Evolutionary conservation across 2,329 filamentous ascomycete species (phyloP), one percentile per base, ranked within the genome.

Genomic region (Sarocladium kiliense): DNA sequence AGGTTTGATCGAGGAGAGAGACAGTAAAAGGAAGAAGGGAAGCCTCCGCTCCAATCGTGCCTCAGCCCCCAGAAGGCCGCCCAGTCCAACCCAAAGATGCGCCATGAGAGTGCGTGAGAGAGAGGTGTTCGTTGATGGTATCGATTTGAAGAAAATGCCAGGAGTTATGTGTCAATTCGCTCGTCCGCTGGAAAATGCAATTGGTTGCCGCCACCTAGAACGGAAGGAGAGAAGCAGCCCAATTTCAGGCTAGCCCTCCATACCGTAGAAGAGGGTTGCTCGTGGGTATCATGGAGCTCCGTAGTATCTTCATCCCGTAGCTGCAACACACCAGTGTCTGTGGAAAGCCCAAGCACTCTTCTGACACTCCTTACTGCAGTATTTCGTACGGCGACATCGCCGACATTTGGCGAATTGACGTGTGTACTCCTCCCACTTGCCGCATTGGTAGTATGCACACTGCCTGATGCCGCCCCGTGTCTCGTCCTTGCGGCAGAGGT

Each of bases 351-450:
- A 99, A 10, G 94, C 95, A 64, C 90, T 95, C 78, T 97, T 97
- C 74, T 99, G 94, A 73, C 94, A 99, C 72, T 99, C 94, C 74
- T 99, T 99, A 81, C 92, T 97, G 85, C 94, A 99, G 76, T 97
- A 97, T 72, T 99, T 99, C 59, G 94, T 99, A 61, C 94, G 86
- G 63, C 94, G 86, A 75, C 94, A 99, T 61, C 94, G 87, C 61
- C 94, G 87, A 74, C 94, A 99, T 74, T 99, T 99, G 63, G 94
- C 94, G 71, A 99, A 99, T 68, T 99, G 93, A 58, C 94, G 85
- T 37, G 93, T 92, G 69, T 85, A 97, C 72, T 97, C 89, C 71
- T 99, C 94, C 94, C 94, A 99, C 69, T 96, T 97, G 58, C 93
- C 93, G 70, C 94, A 99, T 72, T 96, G 86, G 75, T 96, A 99